These are phyloP conservation scores for Rhexocercosporidium sp. DNA, from an alignment of 2,329 filamentous ascomycete species.

Conservation along the genomic window DNA sequence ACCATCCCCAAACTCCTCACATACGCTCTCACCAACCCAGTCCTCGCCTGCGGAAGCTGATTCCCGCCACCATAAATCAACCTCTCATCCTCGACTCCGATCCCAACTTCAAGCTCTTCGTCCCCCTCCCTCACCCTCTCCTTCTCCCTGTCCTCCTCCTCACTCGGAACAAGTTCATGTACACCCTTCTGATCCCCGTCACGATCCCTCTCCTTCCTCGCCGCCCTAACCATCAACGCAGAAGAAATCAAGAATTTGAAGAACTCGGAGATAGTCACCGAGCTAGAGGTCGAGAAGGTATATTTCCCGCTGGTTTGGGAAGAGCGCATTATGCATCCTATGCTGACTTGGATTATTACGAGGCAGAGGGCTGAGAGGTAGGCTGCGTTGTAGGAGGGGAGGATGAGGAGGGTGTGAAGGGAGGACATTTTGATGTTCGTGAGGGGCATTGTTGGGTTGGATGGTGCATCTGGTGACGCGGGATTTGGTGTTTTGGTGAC, in stretches of 20 bases:
- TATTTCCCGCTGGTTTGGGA: slow-evolving; percentile 37
- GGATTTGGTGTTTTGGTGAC: neutral
- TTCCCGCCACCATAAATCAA: slow-evolving; percentile 8
- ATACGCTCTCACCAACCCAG: neutral
- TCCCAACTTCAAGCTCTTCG: neutral
- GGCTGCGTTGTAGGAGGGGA: slow-evolving; percentile 13
- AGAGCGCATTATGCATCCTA: slow-evolving; percentile 44
- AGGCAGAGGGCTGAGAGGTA: slow-evolving; percentile 42
- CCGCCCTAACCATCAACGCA: slow-evolving; percentile 41
- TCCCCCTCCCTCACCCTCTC: neutral
- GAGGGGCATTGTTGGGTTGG: neutral
- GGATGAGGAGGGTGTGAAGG: neutral
- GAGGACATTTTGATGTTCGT: neutral
- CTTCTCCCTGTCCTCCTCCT: neutral
- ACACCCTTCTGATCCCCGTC: neutral
- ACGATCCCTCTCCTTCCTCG: slow-evolving; percentile 23
- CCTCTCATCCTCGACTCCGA: neutral
- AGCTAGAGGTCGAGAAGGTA: slow-evolving; percentile 39
- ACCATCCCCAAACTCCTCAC: slow-evolving; percentile 32
- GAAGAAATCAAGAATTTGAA: slow-evolving; percentile 43
- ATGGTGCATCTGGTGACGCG: too few relatives aligned
- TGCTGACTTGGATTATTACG: slow-evolving; percentile 44
- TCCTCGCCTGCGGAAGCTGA: neutral
- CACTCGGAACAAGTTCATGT: slow-evolving; percentile 17
- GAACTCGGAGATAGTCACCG: slow-evolving; percentile 43